These are phyloP conservation scores for Populus hybrid DNA, from an alignment of 441 rosid species.

Conservation along the genomic window DNA sequence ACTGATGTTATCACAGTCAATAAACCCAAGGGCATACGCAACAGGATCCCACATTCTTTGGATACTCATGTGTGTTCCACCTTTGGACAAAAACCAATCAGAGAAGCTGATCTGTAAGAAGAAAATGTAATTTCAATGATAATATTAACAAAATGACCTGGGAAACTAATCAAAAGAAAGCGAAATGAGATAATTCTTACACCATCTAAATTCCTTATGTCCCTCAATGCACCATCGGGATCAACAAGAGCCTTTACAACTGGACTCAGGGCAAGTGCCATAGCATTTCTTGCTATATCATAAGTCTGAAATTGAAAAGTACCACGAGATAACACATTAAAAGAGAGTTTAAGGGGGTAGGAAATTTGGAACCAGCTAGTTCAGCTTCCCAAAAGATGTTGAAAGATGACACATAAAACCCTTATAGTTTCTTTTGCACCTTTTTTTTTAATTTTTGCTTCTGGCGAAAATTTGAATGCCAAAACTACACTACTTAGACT, in stretches of 20 bases:
- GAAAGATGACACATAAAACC: neutral
- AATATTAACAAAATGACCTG: neutral
- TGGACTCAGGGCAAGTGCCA: conserved; percentile 96
- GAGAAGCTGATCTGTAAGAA: conserved; percentile 83
- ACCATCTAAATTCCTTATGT: conserved; percentile 79
- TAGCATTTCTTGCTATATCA: conserved; percentile 91
- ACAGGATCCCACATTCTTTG: conserved; percentile 99
- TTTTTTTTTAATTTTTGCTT: neutral
- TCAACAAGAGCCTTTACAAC: conserved; percentile 83
- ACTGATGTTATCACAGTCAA: conserved; percentile 97
- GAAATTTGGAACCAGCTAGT: conserved; percentile 1
- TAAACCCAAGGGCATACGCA: conserved; percentile 97
- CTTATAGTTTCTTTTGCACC: neutral
- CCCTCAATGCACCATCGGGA: conserved; percentile 92
- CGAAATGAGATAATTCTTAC: conserved; percentile 40
- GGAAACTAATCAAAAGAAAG: neutral
- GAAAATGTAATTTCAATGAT: conserved; percentile 16
- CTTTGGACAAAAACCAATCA: conserved; percentile 96
- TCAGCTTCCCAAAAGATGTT: neutral
- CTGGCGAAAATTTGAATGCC: neutral
- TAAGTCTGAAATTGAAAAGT: conserved; percentile 51
- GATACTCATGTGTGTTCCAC: conserved; percentile 86
- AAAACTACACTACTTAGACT: neutral
- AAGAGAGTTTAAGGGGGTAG: conserved; percentile 5
- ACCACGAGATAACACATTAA: conserved; percentile 3